These are phyloP conservation scores for Cladophialophora bantiana DNA, from an alignment of 2,329 filamentous ascomycete species.

Conservation along the genomic window DNA sequence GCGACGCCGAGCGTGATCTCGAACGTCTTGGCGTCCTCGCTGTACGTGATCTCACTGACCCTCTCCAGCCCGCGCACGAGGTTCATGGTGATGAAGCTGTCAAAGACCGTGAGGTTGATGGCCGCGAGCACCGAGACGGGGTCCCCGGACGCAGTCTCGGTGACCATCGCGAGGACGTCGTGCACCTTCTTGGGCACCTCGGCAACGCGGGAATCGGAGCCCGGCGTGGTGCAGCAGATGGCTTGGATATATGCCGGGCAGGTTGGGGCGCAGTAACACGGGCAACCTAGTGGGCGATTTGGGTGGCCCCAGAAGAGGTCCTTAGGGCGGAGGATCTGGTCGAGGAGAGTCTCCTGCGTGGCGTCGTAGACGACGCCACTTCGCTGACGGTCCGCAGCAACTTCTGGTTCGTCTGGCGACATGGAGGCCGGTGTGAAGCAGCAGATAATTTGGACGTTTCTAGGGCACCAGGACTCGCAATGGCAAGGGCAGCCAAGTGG, in stretches of 20 bases:
- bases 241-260: constrained; percentile 30
- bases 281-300: constrained; percentile 12
- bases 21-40: constrained; percentile 69
- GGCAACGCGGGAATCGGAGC: constrained; percentile 2
- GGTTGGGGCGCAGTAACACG: constrained; percentile 23
- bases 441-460: constrained; percentile 22
- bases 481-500: constrained; percentile 29
- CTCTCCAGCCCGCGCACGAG: constrained; percentile 29
- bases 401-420: constrained; percentile 3
- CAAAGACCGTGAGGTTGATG: constrained; percentile 28
- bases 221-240: constrained; percentile 30
- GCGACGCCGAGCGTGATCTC: constrained; percentile 92
- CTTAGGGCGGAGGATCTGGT: constrained; percentile 4
- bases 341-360: constrained; percentile 8
- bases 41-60: constrained; percentile 20
- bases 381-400: neutral
- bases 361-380: neutral
- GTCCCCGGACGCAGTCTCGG: constrained; percentile 13
- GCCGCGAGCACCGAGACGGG: constrained; percentile 27
- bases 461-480: constrained; percentile 22
- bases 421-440: constrained; percentile 15
- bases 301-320: constrained; percentile 6
- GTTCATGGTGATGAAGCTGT: constrained; percentile 34
- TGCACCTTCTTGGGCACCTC: neutral
- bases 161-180: constrained; percentile 23